Conservation (phyloP, 345 rosid species). For the Gossypium thurberi region DNA sequence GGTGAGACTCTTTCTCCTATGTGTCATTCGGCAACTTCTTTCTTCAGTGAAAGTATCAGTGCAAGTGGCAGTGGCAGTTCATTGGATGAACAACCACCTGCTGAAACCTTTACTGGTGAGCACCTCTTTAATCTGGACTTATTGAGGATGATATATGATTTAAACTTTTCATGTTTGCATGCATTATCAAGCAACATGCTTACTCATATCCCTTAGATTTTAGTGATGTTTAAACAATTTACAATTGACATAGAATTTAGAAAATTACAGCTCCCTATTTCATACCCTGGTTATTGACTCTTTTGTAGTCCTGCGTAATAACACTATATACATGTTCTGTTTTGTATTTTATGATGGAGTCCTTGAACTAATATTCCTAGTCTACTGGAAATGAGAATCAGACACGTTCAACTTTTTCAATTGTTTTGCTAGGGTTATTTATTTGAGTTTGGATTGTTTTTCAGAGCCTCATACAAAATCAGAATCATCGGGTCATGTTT, state of each 20-base stretch:
- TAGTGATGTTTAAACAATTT: neutral
- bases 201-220: neutral
- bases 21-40: constrained; percentile 55
- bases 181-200: neutral
- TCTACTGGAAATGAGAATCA: neutral
- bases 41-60: constrained; percentile 47
- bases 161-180: neutral
- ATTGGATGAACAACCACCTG: constrained; percentile 50
- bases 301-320: neutral
- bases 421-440: neutral
- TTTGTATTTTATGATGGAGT: neutral
- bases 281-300: neutral
- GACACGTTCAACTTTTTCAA: neutral
- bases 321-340: neutral
- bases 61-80: constrained; percentile 53
- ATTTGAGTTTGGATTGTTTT: constrained; percentile 5
- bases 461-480: constrained; percentile 41
- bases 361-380: neutral
- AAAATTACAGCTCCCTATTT: neutral
- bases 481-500: constrained; percentile 31
- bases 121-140: constrained; percentile 10
- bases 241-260: neutral
- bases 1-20: constrained; percentile 52
- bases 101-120: constrained; percentile 40
- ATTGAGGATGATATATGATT: constrained; percentile 5